Percentiles rank a stretch among this genome's conserved stretches.
Conservation (phyloP, 116 monocot genomes). For the Dioscorea cayenensis region DNA sequence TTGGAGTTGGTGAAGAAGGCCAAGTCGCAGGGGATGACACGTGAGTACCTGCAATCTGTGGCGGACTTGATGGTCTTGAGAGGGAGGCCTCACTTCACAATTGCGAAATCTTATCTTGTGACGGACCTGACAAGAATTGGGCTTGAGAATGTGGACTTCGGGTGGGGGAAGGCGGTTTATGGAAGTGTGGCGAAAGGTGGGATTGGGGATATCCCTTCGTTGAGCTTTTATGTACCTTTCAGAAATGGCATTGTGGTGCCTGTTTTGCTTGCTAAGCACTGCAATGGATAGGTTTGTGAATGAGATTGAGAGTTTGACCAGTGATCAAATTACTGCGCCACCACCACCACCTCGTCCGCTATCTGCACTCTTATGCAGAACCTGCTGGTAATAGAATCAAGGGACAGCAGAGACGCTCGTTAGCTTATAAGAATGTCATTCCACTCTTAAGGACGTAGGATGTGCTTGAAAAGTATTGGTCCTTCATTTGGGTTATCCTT, state of each 20-base stretch:
- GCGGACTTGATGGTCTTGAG: constrained; percentile 26
- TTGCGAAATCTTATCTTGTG: constrained; percentile 16
- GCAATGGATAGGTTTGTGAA: constrained; percentile 10
- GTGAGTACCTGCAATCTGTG: constrained; percentile 23
- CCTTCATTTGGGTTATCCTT: too few species aligned
- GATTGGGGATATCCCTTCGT: background rate
- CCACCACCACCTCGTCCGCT: background rate
- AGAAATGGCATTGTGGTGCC: constrained; percentile 12
- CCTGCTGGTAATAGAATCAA: background rate
- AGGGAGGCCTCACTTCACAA: constrained; percentile 11
- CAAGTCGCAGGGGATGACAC: constrained; percentile 7
- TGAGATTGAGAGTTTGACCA: constrained; percentile 9
- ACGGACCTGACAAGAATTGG: constrained; percentile 14
- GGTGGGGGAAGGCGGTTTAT: constrained; percentile 24
- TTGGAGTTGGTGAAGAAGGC: constrained; percentile 24
- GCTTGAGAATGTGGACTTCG: constrained; percentile 19
- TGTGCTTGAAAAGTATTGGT: too few species aligned
- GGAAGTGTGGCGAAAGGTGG: constrained; percentile 19
- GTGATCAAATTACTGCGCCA: background rate
- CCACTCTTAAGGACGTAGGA: too few species aligned
- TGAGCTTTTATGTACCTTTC: constrained; percentile 6
- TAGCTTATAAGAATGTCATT: too few species aligned
- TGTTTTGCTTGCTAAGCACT: constrained; percentile 3
- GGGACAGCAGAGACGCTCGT: too few species aligned
- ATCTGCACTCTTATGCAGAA: background rate